Percentiles rank a stretch among this genome's conserved stretches.
Evolutionary conservation across 78 protist species (phyloP).

Genomic region (Carpediemonas membranifera): DNA sequence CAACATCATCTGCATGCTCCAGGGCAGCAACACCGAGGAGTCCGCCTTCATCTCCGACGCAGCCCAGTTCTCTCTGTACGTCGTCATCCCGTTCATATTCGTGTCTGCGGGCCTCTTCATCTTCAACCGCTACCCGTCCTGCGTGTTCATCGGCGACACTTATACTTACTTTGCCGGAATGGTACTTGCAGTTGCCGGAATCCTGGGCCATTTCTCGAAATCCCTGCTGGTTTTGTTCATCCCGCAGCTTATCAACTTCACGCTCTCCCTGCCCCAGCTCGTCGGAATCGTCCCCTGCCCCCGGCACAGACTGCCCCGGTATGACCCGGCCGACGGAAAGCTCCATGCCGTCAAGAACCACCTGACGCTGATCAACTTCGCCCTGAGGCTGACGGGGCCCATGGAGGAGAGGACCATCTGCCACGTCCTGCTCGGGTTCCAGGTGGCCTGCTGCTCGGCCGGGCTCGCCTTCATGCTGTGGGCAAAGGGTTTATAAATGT

Average conservation of each 20-base stretch:
- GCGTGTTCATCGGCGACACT: conserved; percentile 95
- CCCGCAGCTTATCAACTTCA: conserved; percentile 87
- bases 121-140: conserved; percentile 53
- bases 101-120: background rate
- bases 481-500: too few species aligned
- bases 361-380: conserved; percentile 45
- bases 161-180: conserved; percentile 94
- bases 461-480: too few species aligned
- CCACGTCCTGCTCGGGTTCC: conserved; percentile 18
- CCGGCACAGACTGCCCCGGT: conserved; percentile 85
- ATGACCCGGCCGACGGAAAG: background rate
- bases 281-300: conserved; percentile 63
- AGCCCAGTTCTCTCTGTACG: conserved; percentile 44
- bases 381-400: conserved; percentile 38
- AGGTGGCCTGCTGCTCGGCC: conserved; percentile 30
- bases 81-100: conserved; percentile 11
- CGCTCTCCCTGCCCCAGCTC: conserved; percentile 78
- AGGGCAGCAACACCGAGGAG: conserved; percentile 24
- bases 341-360: conserved; percentile 11
- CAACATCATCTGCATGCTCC: conserved; percentile 18
- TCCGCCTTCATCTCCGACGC: too few species aligned
- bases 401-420: conserved; percentile 33
- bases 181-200: conserved; percentile 85
- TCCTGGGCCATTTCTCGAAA: conserved; percentile 82
- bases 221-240: conserved; percentile 84